phyloP scores from a whole-genome alignment of 2,329 filamentous ascomycete genomes.

The Cladosporium sp. region DNA sequence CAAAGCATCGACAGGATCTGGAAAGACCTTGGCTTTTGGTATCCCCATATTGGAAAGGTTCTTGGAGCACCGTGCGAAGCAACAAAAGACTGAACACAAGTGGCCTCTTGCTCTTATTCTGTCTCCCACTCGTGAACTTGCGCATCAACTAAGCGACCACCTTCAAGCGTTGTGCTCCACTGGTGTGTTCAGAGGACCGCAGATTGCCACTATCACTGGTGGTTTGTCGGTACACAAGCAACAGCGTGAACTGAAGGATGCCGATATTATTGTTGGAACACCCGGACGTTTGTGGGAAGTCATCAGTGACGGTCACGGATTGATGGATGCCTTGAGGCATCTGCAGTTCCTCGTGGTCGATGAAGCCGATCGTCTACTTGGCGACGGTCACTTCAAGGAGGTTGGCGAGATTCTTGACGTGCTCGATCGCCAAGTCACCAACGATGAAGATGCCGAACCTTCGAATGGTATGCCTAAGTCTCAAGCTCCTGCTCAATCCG shows the following conservation, averaged over 20 bases:
- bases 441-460: constrained; percentile 5
- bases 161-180: constrained; percentile 68
- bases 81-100: constrained; percentile 14
- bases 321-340: constrained; percentile 66
- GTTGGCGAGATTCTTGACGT: constrained; percentile 80
- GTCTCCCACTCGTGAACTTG: constrained; percentile 87
- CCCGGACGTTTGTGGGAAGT: constrained; percentile 94
- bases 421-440: constrained; percentile 57
- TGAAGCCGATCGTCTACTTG: constrained; percentile 87
- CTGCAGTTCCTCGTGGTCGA: constrained; percentile 85
- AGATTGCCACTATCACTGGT: constrained; percentile 82
- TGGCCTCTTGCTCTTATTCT: constrained; percentile 72
- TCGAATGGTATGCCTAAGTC: constrained; percentile 9
- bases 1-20: constrained; percentile 93
- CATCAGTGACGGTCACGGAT: constrained; percentile 66
- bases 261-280: constrained; percentile 81
- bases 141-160: constrained; percentile 84
- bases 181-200: constrained; percentile 56
- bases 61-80: constrained; percentile 46
- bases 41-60: constrained; percentile 88
- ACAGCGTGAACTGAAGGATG: constrained; percentile 73
- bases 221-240: constrained; percentile 95
- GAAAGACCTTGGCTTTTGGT: constrained; percentile 91
- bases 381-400: constrained; percentile 93
- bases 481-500: constrained; percentile 7